These are phyloP conservation scores for Penicillium steckii DNA, from an alignment of 495 filamentous ascomycete species.

Conservation along the genomic window DNA sequence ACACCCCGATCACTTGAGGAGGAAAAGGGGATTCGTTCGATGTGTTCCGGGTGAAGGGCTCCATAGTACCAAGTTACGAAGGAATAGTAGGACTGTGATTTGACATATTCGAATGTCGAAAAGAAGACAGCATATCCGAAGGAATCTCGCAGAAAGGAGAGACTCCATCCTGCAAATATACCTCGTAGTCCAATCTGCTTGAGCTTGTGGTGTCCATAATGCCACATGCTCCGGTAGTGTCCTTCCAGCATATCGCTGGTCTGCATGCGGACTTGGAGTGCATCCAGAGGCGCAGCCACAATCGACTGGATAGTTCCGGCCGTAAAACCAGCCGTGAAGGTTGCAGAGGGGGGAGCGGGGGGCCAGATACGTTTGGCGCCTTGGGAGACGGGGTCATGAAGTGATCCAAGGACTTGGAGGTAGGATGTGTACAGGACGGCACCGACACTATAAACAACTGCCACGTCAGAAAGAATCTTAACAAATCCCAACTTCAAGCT, in stretches of 20 bases:
- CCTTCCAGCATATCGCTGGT: slow-evolving; percentile 66
- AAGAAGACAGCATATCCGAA: slow-evolving; percentile 85
- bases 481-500: background rate
- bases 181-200: slow-evolving; percentile 76
- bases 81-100: slow-evolving; percentile 79
- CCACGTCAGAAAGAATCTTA: background rate
- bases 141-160: slow-evolving; percentile 79
- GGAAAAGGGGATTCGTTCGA: slow-evolving; percentile 24
- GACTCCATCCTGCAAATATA: slow-evolving; percentile 77
- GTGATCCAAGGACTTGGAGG: slow-evolving; percentile 69
- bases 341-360: slow-evolving; percentile 60
- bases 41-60: slow-evolving; percentile 34
- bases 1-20: slow-evolving; percentile 33
- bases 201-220: slow-evolving; percentile 71
- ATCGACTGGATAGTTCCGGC: slow-evolving; percentile 79
- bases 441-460: slow-evolving; percentile 62
- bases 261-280: slow-evolving; percentile 76
- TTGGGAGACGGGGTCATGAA: slow-evolving; percentile 71
- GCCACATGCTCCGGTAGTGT: slow-evolving; percentile 78
- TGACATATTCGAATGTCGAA: slow-evolving; percentile 80
- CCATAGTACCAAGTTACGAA: slow-evolving; percentile 81
- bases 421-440: slow-evolving; percentile 87
- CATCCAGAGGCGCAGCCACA: slow-evolving; percentile 84
- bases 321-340: slow-evolving; percentile 73
- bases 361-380: slow-evolving; percentile 72